Percentiles rank a stretch among this genome's conserved stretches.
Conservation (phyloP, 2,329 filamentous ascomycete species). For the Botryotinia calthae region DNA sequence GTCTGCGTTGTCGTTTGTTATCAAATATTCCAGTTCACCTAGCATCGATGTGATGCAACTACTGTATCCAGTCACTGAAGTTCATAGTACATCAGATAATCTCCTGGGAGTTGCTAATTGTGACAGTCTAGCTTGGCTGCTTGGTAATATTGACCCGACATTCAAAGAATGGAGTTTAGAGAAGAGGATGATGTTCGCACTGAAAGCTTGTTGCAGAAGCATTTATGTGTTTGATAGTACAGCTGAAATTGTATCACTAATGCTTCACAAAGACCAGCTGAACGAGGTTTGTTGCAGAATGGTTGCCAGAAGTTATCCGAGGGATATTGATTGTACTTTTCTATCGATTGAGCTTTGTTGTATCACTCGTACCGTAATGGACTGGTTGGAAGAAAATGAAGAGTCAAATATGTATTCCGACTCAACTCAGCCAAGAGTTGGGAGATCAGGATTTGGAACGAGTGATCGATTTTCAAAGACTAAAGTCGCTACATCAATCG, state of each 20-base stretch:
- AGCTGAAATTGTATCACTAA: not conserved
- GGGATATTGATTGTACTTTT: fast-evolving
- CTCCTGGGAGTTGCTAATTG: fast-evolving
- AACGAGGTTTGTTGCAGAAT: not conserved
- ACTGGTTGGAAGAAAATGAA: not conserved
- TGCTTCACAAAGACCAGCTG: not conserved
- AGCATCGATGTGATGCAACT: fast-evolving
- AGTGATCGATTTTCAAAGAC: not conserved
- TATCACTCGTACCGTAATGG: no score
- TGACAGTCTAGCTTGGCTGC: not conserved
- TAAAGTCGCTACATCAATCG: fast-evolving
- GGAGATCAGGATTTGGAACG: not conserved
- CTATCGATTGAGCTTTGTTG: not conserved
- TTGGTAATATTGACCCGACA: not conserved
- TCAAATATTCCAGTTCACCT: no score
- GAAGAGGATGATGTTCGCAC: not conserved
- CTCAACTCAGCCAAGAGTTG: not conserved
- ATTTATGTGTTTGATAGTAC: fast-evolving
- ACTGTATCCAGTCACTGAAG: not conserved
- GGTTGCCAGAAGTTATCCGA: not conserved
- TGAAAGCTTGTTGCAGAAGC: fast-evolving
- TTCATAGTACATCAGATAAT: not conserved
- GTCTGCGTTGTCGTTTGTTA: not conserved
- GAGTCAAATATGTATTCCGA: fast-evolving
- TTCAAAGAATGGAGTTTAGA: not conserved